A percentile compares a stretch with the other conserved stretches of the same genome.
Evolutionary conservation across 257 asterid species (phyloP).

Genomic region (Gentiana dahurica): DNA sequence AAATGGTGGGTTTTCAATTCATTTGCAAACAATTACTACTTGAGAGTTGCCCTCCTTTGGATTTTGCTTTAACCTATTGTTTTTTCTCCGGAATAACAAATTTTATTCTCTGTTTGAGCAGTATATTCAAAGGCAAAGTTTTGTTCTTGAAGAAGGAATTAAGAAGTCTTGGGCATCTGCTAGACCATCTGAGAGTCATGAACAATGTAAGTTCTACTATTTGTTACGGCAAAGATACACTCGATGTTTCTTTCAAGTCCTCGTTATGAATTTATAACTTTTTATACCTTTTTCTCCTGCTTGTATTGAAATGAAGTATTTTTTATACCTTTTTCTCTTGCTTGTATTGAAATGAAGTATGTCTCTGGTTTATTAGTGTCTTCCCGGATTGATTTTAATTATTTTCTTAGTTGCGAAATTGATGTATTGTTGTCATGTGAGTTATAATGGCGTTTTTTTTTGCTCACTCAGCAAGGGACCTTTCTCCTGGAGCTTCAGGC

Average conservation of each 20-base stretch:
- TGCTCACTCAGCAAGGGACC: slow-evolving; percentile 42
- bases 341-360: too few relatives aligned
- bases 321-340: too few relatives aligned
- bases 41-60: not conserved
- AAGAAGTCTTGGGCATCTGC: slow-evolving; percentile 71
- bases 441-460: slow-evolving; percentile 5
- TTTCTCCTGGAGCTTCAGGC: slow-evolving; percentile 26
- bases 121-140: slow-evolving; percentile 79
- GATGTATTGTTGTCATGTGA: too few relatives aligned
- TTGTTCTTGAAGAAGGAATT: slow-evolving; percentile 70
- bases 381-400: too few relatives aligned
- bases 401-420: too few relatives aligned
- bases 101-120: slow-evolving; percentile 24
- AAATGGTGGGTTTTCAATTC: too few relatives aligned
- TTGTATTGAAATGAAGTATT: too few relatives aligned
- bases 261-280: not conserved
- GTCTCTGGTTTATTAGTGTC: too few relatives aligned
- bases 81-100: not conserved
- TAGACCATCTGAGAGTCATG: slow-evolving; percentile 24
- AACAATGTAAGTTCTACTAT: slow-evolving; percentile 40
- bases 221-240: slow-evolving; percentile 9
- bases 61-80: too few relatives aligned
- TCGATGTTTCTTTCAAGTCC: not conserved
- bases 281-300: too few relatives aligned
- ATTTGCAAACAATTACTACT: not conserved